phyloP scores from a whole-genome alignment of 2,329 filamentous ascomycete genomes.

The Ophiobolus disseminans region DNA sequence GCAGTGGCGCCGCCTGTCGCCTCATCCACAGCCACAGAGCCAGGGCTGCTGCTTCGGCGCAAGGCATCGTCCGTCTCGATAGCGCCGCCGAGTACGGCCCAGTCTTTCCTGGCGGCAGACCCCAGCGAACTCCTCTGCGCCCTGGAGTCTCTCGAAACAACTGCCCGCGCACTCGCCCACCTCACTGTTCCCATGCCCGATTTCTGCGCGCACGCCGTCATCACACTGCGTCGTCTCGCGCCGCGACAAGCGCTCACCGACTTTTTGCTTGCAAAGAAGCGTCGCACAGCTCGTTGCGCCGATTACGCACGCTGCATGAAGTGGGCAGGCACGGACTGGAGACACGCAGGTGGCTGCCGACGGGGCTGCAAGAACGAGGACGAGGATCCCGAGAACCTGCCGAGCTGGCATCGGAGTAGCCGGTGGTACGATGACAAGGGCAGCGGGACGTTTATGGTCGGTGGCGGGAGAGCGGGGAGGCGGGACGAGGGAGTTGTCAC shows the following conservation, averaged over 20 bases:
- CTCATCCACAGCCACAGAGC: conserved; percentile 8
- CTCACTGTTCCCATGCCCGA: conserved; percentile 34
- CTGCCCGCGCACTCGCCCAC: conserved; percentile 34
- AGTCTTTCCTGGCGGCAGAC: conserved; percentile 29
- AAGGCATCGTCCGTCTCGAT: conserved; percentile 24
- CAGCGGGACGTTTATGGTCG: conserved; percentile 40
- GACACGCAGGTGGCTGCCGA: conserved; percentile 40
- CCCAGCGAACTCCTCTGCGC: conserved; percentile 34
- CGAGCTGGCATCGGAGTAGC: conserved; percentile 44
- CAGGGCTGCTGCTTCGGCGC: conserved; percentile 20
- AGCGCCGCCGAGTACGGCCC: conserved; percentile 7
- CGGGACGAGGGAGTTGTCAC: conserved; percentile 6
- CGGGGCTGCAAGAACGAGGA: conserved; percentile 43
- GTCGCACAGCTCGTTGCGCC: conserved; percentile 27
- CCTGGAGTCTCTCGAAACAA: conserved; percentile 45
- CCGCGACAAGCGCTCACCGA: conserved; percentile 33
- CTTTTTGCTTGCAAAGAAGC: conserved; percentile 30
- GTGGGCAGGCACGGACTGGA: conserved; percentile 41
- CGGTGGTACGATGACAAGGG: conserved; percentile 39
- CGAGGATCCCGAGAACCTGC: conserved; percentile 39
- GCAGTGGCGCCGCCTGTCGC: conserved; percentile 27
- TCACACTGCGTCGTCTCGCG: conserved; percentile 38
- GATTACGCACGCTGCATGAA: conserved; percentile 46
- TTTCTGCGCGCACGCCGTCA: conserved; percentile 41
- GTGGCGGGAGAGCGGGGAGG: conserved; percentile 27